A percentile compares a stretch with the other conserved stretches of the same genome.
Evolutionary conservation across 2,329 filamentous ascomycete species (phyloP).

Genomic region (Malbranchea zuffiana): DNA sequence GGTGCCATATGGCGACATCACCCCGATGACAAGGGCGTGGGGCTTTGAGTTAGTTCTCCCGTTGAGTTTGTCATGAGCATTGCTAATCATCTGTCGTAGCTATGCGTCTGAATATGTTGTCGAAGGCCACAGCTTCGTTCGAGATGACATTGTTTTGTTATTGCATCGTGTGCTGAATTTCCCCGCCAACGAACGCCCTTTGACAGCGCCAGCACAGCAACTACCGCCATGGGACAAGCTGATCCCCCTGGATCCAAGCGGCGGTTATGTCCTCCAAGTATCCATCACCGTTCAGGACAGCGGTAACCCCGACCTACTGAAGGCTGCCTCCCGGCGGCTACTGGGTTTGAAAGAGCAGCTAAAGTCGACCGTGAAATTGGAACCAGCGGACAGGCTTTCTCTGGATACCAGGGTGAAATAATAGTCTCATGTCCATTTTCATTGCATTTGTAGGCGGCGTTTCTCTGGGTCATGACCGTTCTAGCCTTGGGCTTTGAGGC

Average conservation of each 20-base stretch:
- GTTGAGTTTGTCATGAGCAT: constrained; percentile 8
- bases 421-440: constrained; percentile 17
- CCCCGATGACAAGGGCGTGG: constrained; percentile 41
- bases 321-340: constrained; percentile 45
- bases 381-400: constrained; percentile 47
- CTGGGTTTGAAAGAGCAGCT: constrained; percentile 45
- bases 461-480: too few species aligned
- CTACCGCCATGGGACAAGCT: constrained; percentile 39
- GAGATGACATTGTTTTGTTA: constrained; percentile 47
- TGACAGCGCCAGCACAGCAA: constrained; percentile 23
- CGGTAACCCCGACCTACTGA: constrained; percentile 44
- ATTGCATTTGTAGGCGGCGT: too few species aligned
- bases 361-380: constrained; percentile 45
- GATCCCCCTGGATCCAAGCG: constrained; percentile 44
- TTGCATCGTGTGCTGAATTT: constrained; percentile 45
- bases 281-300: constrained; percentile 47
- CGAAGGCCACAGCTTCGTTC: constrained; percentile 47
- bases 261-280: constrained; percentile 48
- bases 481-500: too few species aligned
- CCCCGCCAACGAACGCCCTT: constrained; percentile 27
- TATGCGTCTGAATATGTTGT: constrained; percentile 48
- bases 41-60: constrained; percentile 41
- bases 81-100: constrained; percentile 25
- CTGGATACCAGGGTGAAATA: constrained; percentile 51
- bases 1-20: constrained; percentile 40